A percentile compares a stretch with the other conserved stretches of the same genome.
phyloP scores from a whole-genome alignment of 2,329 filamentous ascomycete species.

The Botryotinia calthae region DNA sequence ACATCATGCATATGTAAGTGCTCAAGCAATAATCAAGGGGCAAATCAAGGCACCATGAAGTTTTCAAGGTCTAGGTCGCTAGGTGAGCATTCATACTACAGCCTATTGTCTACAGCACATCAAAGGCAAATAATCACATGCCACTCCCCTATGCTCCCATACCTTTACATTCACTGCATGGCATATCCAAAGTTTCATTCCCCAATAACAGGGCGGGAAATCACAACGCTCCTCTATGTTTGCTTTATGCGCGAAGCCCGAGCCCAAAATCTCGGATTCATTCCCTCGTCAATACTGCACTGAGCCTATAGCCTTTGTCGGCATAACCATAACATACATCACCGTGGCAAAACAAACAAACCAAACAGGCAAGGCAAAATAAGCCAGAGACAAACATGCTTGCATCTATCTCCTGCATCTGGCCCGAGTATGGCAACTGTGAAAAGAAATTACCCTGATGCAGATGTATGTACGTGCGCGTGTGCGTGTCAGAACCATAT shows the following conservation, averaged over 20 bases:
- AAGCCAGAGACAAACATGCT: constrained; percentile 1
- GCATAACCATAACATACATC: constrained; percentile 5
- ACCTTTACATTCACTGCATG: not conserved
- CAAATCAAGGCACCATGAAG: constrained; percentile 17
- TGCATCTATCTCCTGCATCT: constrained; percentile 5
- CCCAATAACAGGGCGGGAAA: constrained; percentile 3
- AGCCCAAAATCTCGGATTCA: constrained; percentile 3
- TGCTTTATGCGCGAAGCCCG: constrained; percentile 2
- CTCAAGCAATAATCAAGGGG: not conserved
- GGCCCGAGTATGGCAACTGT: not conserved
- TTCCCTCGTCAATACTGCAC: not conserved
- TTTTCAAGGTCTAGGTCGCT: constrained; percentile 16
- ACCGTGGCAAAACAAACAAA: constrained; percentile 1
- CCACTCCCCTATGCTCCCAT: constrained; percentile 1
- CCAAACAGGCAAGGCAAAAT: not conserved
- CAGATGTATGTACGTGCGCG: constrained; percentile 12
- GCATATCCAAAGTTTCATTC: not conserved
- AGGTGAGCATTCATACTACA: constrained; percentile 4
- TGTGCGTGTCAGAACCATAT: constrained; percentile 18
- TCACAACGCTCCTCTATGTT: not conserved
- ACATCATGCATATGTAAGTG: not conserved
- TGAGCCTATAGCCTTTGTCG: constrained; percentile 1
- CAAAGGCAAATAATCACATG: constrained; percentile 14
- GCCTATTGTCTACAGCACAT: constrained; percentile 3
- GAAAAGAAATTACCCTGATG: constrained; percentile 10